Evolutionary conservation across 2,329 filamentous ascomycete genomes (phyloP).

Genomic region (Aspergillus hiratsukae): DNA sequence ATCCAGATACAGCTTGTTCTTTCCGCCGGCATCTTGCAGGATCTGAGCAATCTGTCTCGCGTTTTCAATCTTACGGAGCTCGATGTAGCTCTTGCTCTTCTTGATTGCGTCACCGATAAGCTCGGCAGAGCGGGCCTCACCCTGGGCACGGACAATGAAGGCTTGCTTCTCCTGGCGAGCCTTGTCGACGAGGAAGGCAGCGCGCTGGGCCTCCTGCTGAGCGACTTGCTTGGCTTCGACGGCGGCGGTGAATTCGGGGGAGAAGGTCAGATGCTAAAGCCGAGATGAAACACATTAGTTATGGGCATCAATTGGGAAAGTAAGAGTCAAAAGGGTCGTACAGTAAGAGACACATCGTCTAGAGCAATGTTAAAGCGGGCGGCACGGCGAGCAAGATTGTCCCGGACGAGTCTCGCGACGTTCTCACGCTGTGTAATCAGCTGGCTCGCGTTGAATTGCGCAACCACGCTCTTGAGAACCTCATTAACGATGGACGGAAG

Average conservation of each 20-base stretch:
- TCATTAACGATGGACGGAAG: conserved; percentile 98
- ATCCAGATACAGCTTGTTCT: conserved; percentile 93
- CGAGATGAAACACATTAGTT: conserved; percentile 3
- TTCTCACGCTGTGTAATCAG: conserved; percentile 98
- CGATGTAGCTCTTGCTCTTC: conserved; percentile 96
- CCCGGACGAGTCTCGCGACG: conserved; percentile 83
- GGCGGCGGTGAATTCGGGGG: conserved; percentile 64
- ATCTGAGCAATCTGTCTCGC: conserved; percentile 83
- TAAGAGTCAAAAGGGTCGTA: conserved; percentile 42
- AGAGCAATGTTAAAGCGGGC: conserved; percentile 96
- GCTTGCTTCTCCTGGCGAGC: conserved; percentile 99
- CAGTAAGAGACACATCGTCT: conserved; percentile 94
- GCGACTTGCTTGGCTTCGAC: conserved; percentile 68
- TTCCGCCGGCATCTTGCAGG: conserved; percentile 76
- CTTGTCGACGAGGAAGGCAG: conserved; percentile 97
- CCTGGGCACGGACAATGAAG: conserved; percentile 95
- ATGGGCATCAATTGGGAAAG: neutral
- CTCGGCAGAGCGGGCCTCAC: conserved; percentile 96
- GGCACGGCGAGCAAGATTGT: conserved; percentile 85
- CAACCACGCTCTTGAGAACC: conserved; percentile 96
- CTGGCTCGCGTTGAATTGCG: conserved; percentile 97
- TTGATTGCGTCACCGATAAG: conserved; percentile 99
- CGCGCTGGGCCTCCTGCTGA: conserved; percentile 90
- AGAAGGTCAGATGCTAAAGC: conserved; percentile 61
- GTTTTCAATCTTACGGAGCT: conserved; percentile 97